Conservation (phyloP, 768 basidiomycete species). For the Termitomyces heimii region DNA sequence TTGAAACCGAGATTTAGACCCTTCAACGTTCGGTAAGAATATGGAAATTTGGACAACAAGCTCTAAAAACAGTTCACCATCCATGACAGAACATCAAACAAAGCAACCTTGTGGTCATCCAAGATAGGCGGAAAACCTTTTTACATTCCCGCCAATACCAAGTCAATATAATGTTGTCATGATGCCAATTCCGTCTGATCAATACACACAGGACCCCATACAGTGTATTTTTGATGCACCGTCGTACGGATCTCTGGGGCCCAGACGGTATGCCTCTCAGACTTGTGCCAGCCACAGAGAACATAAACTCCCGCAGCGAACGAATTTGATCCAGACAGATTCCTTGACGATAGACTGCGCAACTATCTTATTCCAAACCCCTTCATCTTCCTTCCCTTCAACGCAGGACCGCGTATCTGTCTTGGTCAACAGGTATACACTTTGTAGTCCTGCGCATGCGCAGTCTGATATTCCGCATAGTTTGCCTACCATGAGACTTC, state of each 20-base stretch:
- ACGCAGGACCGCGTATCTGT: slow-evolving; percentile 62
- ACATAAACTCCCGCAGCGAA: slow-evolving; percentile 26
- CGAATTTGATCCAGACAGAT: slow-evolving; percentile 60
- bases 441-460: neutral
- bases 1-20: slow-evolving; percentile 12
- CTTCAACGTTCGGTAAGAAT: slow-evolving; percentile 20
- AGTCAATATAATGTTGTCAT: slow-evolving; percentile 9
- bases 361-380: slow-evolving; percentile 53
- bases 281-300: neutral
- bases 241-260: slow-evolving; percentile 50
- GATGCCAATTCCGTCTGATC: slow-evolving; percentile 12
- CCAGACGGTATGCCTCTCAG: slow-evolving; percentile 38
- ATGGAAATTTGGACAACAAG: neutral
- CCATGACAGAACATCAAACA: slow-evolving; percentile 16
- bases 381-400: slow-evolving; percentile 67
- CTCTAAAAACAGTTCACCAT: neutral
- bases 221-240: slow-evolving; percentile 32
- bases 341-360: slow-evolving; percentile 50
- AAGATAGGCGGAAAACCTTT: slow-evolving; percentile 21
- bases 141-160: slow-evolving; percentile 30
- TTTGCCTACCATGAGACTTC: slow-evolving; percentile 52
- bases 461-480: slow-evolving; percentile 16
- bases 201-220: slow-evolving; percentile 13
- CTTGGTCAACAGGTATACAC: slow-evolving; percentile 38
- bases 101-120: slow-evolving; percentile 23